phyloP scores from a whole-genome alignment of 2,329 filamentous ascomycete genomes.

The Fusarium redolens region DNA sequence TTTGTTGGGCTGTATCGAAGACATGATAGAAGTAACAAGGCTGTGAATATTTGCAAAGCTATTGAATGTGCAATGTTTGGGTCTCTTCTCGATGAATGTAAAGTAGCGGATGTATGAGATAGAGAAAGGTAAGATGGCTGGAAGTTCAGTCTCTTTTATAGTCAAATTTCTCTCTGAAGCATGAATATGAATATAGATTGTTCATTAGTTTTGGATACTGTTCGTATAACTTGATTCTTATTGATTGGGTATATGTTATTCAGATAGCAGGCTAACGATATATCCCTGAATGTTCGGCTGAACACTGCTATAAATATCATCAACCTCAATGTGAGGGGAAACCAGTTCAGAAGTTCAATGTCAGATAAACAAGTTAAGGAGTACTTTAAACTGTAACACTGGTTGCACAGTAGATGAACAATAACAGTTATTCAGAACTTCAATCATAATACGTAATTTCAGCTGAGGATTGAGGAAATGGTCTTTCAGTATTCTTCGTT shows the following conservation, averaged over 20 bases:
- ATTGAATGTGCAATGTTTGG: neutral
- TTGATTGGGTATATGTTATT: neutral
- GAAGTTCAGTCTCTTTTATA: neutral
- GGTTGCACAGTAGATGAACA: neutral
- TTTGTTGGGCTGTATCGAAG: neutral
- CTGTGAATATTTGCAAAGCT: neutral
- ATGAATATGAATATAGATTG: neutral
- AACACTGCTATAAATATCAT: neutral
- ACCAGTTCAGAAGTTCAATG: neutral
- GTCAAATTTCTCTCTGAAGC: too few species aligned
- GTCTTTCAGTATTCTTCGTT: neutral
- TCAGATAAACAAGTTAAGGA: neutral
- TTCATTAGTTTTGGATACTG: neutral
- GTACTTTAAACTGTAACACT: neutral
- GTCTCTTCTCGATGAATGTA: neutral
- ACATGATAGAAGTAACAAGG: neutral
- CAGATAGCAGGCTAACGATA: neutral
- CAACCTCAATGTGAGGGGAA: neutral
- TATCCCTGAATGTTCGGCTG: neutral
- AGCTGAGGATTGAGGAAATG: neutral
- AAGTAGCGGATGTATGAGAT: neutral
- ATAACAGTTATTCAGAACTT: neutral
- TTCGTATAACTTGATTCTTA: neutral
- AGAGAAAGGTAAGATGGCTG: too few species aligned
- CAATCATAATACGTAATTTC: neutral